These are phyloP conservation scores for Brassica hybrid DNA, from an alignment of 441 rosid genomes.

Conservation along the genomic window DNA sequence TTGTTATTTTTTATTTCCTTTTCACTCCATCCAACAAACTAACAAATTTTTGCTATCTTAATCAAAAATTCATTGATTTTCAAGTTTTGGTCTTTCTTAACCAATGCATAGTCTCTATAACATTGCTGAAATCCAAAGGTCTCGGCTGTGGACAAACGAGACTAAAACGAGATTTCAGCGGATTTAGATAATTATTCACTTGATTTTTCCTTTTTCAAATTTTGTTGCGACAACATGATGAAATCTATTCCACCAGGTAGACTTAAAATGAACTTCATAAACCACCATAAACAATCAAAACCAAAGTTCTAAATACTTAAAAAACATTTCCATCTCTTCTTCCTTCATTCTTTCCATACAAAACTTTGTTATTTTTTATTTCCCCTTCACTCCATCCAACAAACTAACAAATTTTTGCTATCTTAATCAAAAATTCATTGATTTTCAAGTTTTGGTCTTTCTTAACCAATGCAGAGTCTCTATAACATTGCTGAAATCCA, in stretches of 20 bases:
- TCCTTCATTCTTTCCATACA: too few relatives aligned
- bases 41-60: neutral
- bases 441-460: neutral
- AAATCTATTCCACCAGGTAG: neutral
- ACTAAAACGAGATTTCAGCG: neutral
- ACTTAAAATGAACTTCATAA: neutral
- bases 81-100: neutral
- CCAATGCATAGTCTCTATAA: neutral
- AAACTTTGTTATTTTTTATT: neutral
- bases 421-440: neutral
- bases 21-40: neutral
- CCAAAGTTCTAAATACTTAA: neutral
- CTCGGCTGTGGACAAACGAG: neutral
- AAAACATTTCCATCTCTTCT: neutral
- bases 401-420: neutral
- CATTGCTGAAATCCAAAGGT: neutral
- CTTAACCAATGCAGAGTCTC: neutral
- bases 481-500: neutral
- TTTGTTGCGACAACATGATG: neutral
- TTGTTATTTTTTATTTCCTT: neutral
- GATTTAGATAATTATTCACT: neutral
- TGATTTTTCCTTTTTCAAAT: neutral
- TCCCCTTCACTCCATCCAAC: neutral
- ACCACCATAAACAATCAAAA: neutral
- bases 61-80: neutral